Evolutionary conservation across 176 grass and related monocot genomes (phyloP), one percentile per base, ranked within the genome.

Genomic region (Ampelocalamus luodianensis): DNA sequence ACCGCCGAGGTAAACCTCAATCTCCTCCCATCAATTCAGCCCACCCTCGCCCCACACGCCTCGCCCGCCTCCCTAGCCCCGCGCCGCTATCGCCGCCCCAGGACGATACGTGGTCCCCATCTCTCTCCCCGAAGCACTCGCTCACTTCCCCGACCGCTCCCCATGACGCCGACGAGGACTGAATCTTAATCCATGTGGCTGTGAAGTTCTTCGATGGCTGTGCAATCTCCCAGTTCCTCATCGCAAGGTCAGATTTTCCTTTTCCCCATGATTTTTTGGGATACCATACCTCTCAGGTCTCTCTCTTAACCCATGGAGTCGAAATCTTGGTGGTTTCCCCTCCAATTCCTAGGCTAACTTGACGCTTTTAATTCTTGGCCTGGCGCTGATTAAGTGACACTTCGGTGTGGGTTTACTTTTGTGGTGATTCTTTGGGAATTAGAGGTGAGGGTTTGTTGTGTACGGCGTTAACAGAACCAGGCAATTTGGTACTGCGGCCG

Each of bases 241-340:
- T 65, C 73, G 6, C 88, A 86, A 82, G 79, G 83, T 90, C 34
- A 71, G 54, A 38, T 53, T 83, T 36, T 14, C 24, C 51, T 14
- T 12, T 8, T 13, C 22, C 42, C 37, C 42, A 54, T 27, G 48
- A 49, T 49, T 49, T 49, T 3, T 48, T 4, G 45, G 45, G 45
- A 48, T 48, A 48, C n/a, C 42, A 64, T 32, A 37, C 5, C n/a
- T 54, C 77, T 17, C 50, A 53, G 46, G 3, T 49, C 46, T 48
- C 12, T 56, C 3, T 65, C 72, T 22, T 8, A 50, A 22, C 7
- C 71, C 22, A 5, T 22, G 22, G 17, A 71, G 10, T 36, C 11
- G 0, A 72, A 65, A 20, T 71, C 10, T 72, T 22, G 10, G 24
- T 6, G 49, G 17, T 22, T 74, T 40, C 23, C 56, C 46, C 10